Base-by-base conservation (phyloP, 495 filamentous ascomycete species). In the Trichoderma erinaceum region DNA sequence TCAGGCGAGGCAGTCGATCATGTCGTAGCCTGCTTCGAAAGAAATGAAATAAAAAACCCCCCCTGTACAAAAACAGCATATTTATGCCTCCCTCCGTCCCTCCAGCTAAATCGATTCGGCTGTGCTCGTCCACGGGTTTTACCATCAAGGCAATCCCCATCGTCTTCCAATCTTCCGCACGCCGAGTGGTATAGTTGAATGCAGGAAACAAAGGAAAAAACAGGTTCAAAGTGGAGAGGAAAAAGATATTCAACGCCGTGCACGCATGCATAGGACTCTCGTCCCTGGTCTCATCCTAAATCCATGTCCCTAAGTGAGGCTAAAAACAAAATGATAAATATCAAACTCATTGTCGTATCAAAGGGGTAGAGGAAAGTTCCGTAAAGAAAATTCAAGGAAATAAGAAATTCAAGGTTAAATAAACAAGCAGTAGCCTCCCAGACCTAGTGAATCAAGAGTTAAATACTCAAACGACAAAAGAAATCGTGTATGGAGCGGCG, bases 161-260 rank as follows among this genome's bases (percentile, higher is more conserved):
- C 56, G 16, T 29, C 56, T 38, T 61, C 56, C 56, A 61, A 52
- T 52, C 48, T 61, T 12, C 25, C 27, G 27, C 56, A 61, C 27
- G 12, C 23, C 10, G 23, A 61, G 23, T 25, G 27, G 27, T 32
- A 38, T 18, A 61, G 56, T 32, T 61, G 56, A 23, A 65, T 65
- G 63, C 63, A 21, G 35, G 63, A 13, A 65, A 41, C 35, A 21
- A 41, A 23, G 63, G 5, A 65, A 32, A 65, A 29, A 65, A 32
- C 43, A 29, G 35, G 18, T 7, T 25, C 16, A 4, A 15, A 16
- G 23, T 15, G n/a, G 44, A 13, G n/a, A 29, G 13, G 8, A 56
- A 56, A 65, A 44, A 65, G 21, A 43, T 29, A 65, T 23, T 10
- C 41, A 43, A 65, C 63, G 63, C 63, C 63, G 21, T 65, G n/a